Conservation (phyloP, 2,329 filamentous ascomycete species). For the Aspergillus pseudoglaucus region DNA sequence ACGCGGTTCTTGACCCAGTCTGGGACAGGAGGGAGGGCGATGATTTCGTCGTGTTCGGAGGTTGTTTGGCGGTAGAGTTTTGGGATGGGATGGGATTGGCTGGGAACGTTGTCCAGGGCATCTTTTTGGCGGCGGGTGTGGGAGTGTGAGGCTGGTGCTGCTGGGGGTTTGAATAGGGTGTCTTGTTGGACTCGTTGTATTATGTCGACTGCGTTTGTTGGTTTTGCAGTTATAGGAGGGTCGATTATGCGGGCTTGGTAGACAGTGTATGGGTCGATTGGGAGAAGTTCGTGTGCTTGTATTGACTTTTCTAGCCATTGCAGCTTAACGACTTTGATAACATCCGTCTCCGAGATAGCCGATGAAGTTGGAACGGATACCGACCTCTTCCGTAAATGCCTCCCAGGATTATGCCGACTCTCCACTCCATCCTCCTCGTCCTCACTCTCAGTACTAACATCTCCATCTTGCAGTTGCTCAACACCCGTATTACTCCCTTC, state of each 20-base stretch:
- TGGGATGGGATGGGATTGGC: conserved; percentile 25
- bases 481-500: background rate
- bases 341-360: conserved; percentile 13
- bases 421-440: conserved; percentile 16
- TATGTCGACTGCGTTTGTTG: conserved; percentile 27
- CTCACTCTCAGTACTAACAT: conserved; percentile 24
- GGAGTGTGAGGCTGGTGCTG: conserved; percentile 8
- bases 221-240: conserved; percentile 15
- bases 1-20: conserved; percentile 59
- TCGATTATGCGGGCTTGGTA: conserved; percentile 44
- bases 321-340: conserved; percentile 46
- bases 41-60: conserved; percentile 63
- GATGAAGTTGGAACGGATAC: background rate
- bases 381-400: conserved; percentile 6
- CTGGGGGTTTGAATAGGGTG: conserved; percentile 17
- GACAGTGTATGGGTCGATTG: conserved; percentile 45
- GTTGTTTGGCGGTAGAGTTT: conserved; percentile 64
- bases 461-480: background rate
- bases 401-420: conserved; percentile 7
- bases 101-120: conserved; percentile 14
- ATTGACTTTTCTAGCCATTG: conserved; percentile 50
- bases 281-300: conserved; percentile 35
- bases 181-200: conserved; percentile 51
- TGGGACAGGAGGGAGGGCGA: conserved; percentile 59
- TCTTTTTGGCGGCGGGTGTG: conserved; percentile 1